Evolutionary conservation across 73 alveolate genomes (phyloP), one percentile per base, ranked within the genome.

Genomic region (Paramecium sexaurelia): DNA sequence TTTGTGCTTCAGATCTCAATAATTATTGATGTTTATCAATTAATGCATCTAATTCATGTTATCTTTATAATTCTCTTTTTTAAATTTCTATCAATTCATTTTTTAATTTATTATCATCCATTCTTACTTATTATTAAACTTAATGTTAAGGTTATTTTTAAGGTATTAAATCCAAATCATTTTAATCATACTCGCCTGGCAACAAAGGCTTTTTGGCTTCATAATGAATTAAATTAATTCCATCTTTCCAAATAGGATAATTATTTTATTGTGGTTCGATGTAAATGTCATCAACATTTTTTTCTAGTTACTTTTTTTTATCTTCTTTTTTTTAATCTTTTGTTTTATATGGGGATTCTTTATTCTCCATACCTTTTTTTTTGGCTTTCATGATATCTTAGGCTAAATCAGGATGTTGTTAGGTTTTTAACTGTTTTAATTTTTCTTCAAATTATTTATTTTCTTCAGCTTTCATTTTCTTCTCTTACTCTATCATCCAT

Each of bases 21-120:
- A 41, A 37, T 22, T 40, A 19, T 24, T 78, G 41, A 41, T 78
- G 73, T 45, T 41, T 78, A 19, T 78, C 68, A 7, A 78, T 45
- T 41, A 78, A 43, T 13, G 69, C 27, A 78, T 78, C 90, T 15
- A 78, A 78, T 40, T 78, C 75, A 39, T 45, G 68, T 78, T 78
- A 40, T 78, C 73, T 78, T 40, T 41, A 13, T 26, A 78, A 78
- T 45, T 78, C 90, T 45, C 90, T 37, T 11, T 78, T 78, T 33
- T 78, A 41, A 2, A 78, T 78, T 78, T 37, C 90, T 5, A 41
- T 13, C 6, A 78, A 45, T 41, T 78, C 90, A 32, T 45, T 43
- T 78, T 78, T 27, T 7, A 71, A 61, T 32, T 24, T 22, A 8
- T 33, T 78, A 78, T 78, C 71, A 78, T 78, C 90, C 36, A 78